Conservation (phyloP, 2,329 filamentous ascomycete genomes). For the Fusarium sambucinum region DNA sequence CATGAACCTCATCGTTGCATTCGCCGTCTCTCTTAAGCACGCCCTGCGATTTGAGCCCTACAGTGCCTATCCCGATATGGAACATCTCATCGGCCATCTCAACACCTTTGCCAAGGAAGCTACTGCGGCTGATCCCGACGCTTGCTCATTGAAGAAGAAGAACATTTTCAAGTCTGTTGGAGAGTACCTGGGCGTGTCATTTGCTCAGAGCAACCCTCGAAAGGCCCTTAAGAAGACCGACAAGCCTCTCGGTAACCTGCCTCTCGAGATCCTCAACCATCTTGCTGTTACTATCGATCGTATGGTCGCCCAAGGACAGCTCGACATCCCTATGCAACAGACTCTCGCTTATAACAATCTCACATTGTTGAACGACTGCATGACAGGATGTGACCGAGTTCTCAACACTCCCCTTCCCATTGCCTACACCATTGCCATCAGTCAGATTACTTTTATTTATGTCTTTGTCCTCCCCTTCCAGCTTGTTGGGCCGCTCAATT, state of each 20-base stretch:
- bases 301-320: constrained; percentile 66
- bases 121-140: constrained; percentile 55
- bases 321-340: constrained; percentile 69
- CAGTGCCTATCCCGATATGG: constrained; percentile 79
- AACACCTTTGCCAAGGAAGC: constrained; percentile 77
- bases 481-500: constrained; percentile 71
- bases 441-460: constrained; percentile 89
- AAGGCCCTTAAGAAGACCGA: constrained; percentile 80
- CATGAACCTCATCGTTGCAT: constrained; percentile 83
- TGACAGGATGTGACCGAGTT: constrained; percentile 80
- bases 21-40: constrained; percentile 83
- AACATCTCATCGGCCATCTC: constrained; percentile 76
- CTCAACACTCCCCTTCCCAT: constrained; percentile 85
- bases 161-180: constrained; percentile 73
- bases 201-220: constrained; percentile 81
- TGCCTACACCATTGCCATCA: constrained; percentile 86
- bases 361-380: constrained; percentile 75
- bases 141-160: constrained; percentile 56
- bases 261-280: constrained; percentile 82
- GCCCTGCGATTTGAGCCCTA: constrained; percentile 87
- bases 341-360: constrained; percentile 72
- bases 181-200: constrained; percentile 80
- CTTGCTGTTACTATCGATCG: constrained; percentile 75
- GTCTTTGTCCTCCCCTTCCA: constrained; percentile 86
- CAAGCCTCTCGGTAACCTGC: constrained; percentile 83